Evolutionary conservation across 805 yeast species (phyloP), one percentile per base, ranked within the genome.

Genomic region (Saturnispora sekii): DNA sequence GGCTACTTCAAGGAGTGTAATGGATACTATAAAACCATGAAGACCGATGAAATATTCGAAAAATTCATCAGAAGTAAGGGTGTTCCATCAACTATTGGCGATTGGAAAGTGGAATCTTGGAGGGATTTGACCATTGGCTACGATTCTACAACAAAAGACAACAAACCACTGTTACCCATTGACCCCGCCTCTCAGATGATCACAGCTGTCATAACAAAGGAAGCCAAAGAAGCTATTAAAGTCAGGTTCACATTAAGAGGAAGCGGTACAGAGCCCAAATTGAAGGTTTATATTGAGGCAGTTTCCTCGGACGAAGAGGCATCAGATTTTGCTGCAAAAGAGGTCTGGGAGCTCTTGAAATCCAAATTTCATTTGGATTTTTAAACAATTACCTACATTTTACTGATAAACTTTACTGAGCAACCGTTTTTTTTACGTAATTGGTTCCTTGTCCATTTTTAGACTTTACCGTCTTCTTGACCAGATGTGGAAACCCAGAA

Each of bases 181-280:
- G 94, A 89, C 48, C 60, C 80, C 0, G 56, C 67, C 1, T 77
- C 96, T 0, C 95, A 93, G 53, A 93, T 93, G 97, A 79, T 90
- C 51, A 88, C 96, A 0, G 81, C 73, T 1, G 61, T 63, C 18
- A 63, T 86, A 17, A 51, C 49, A 26, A 54, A 60, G 2, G 47
- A 51, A 2, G 49, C 47, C 2, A 38, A 60, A 3, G 47, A 51
- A 2, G 49, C 47, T 2, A 38, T 3, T 26, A 18, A 42, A 48
- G 43, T 6, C 2, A 65, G 95, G 32, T 80, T 89, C 57, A 89
- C 97, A 0, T 79, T 85, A 41, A 72, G 98, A 43, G 97, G 97
- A 0, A 86, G 96, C 3, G 98, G 98, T 10, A 90, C 98, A 0
- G 98, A 90, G 61, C 97, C 97, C 2, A 90, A 90, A 60, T 68